phyloP scores from a whole-genome alignment of 192 early-diverging fungal genomes.

The Backusella sp. region DNA sequence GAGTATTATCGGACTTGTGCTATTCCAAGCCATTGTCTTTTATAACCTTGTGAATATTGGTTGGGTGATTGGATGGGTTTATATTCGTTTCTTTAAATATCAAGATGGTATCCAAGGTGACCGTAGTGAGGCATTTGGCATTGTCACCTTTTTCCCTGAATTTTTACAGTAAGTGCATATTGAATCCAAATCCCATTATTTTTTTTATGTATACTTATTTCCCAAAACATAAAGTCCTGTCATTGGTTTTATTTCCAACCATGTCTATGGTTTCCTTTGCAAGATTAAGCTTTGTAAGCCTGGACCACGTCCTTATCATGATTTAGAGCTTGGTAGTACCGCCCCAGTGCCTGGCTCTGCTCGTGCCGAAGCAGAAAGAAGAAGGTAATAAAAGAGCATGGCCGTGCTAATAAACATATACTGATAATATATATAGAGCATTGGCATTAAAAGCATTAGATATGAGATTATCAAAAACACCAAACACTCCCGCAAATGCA shows the following conservation, averaged over 20 bases:
- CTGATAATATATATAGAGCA: conserved; percentile 38
- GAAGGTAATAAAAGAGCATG: conserved; percentile 45
- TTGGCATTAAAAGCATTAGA: conserved; percentile 67
- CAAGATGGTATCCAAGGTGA: conserved; percentile 83
- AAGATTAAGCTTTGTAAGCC: conserved; percentile 56
- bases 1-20: conserved; percentile 43
- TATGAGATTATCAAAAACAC: conserved; percentile 46
- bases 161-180: conserved; percentile 57
- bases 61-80: conserved; percentile 74
- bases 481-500: not conserved
- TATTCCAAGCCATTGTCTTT: conserved; percentile 52
- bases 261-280: conserved; percentile 58
- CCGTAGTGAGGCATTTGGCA: conserved; percentile 86
- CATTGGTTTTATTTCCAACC: conserved; percentile 63
- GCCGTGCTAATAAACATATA: too few species aligned
- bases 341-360: conserved; percentile 45
- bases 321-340: conserved; percentile 34
- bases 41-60: conserved; percentile 75
- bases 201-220: not conserved
- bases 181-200: not conserved
- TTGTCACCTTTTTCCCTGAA: conserved; percentile 90
- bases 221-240: conserved; percentile 41
- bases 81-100: conserved; percentile 81
- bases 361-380: conserved; percentile 63
- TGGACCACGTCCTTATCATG: conserved; percentile 24